Evolutionary conservation across 108 stramenopile species (phyloP).

Genomic region (Seminavis robusta): DNA sequence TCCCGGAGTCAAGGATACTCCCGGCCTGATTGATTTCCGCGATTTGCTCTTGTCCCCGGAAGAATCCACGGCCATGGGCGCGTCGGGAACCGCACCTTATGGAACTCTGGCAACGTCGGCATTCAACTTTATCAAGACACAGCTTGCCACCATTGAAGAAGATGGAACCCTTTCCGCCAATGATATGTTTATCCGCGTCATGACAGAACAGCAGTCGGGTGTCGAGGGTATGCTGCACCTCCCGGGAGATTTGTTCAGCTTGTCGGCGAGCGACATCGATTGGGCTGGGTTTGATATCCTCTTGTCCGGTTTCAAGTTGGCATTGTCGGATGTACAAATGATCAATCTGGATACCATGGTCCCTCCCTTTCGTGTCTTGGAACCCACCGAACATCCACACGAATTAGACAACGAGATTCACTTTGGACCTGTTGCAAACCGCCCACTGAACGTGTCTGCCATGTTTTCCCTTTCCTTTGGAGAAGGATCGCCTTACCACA

Average conservation of each 20-base stretch:
- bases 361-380: slow-evolving; percentile 31
- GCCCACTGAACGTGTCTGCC: slow-evolving; percentile 13
- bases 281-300: slow-evolving; percentile 8
- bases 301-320: slow-evolving; percentile 34
- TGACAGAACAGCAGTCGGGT: slow-evolving; percentile 48
- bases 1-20: too few relatives aligned
- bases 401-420: background rate
- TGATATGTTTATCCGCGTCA: slow-evolving; percentile 46
- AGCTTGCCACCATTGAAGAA: slow-evolving; percentile 24
- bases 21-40: slow-evolving; percentile 54
- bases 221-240: slow-evolving; percentile 31
- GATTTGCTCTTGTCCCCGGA: slow-evolving; percentile 48
- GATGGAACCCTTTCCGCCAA: slow-evolving; percentile 40
- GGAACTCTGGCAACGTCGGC: slow-evolving; percentile 48
- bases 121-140: slow-evolving; percentile 23
- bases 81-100: slow-evolving; percentile 40
- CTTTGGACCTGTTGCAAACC: background rate
- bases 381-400: background rate
- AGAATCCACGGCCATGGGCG: slow-evolving; percentile 31
- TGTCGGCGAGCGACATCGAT: slow-evolving; percentile 2
- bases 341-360: slow-evolving; percentile 49
- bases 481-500: slow-evolving; percentile 27
- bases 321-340: slow-evolving; percentile 28
- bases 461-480: slow-evolving; percentile 36
- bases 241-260: slow-evolving; percentile 12